Evolutionary conservation across 352 stramenopile species (phyloP).

Genomic region (Globisporangium viniferum): DNA sequence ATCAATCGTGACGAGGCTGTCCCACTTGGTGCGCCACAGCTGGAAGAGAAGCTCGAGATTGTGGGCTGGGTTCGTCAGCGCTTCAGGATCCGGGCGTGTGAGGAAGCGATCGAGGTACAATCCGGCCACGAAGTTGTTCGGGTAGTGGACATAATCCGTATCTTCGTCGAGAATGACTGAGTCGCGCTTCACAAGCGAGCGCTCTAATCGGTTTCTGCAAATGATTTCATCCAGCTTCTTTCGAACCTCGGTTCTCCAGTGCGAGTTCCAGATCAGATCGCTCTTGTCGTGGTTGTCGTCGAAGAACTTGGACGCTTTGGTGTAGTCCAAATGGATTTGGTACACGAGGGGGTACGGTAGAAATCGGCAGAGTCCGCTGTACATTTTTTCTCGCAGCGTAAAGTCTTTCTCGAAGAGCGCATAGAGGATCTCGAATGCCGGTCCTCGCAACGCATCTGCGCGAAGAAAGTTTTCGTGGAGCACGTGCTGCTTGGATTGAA

Average conservation of each 20-base stretch:
- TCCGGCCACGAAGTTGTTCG: constrained; percentile 67
- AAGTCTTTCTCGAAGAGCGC: constrained; percentile 73
- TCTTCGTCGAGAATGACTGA: constrained; percentile 69
- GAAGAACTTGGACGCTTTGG: constrained; percentile 68
- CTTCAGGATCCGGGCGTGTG: constrained; percentile 60
- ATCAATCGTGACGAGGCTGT: constrained; percentile 56
- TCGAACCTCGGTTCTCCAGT: constrained; percentile 68
- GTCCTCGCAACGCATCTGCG: constrained; percentile 67
- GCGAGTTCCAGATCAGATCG: constrained; percentile 82
- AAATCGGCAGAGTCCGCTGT: constrained; percentile 65
- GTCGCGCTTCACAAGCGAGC: constrained; percentile 72
- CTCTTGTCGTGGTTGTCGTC: constrained; percentile 84
- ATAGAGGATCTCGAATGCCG: constrained; percentile 82
- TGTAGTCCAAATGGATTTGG: constrained; percentile 78
- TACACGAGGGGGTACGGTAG: constrained; percentile 81
- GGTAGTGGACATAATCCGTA: constrained; percentile 57
- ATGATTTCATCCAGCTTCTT: constrained; percentile 78
- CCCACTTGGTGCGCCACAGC: constrained; percentile 58
- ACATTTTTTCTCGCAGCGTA: constrained; percentile 66
- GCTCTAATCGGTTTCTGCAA: constrained; percentile 69
- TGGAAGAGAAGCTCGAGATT: constrained; percentile 79
- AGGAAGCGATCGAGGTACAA: constrained; percentile 78
- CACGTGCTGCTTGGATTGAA: constrained; percentile 77
- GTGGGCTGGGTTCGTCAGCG: constrained; percentile 72
- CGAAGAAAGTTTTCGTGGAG: constrained; percentile 79